Evolutionary conservation across 78 protist genomes (phyloP).

Genomic region (Speleostelium caveatum): DNA sequence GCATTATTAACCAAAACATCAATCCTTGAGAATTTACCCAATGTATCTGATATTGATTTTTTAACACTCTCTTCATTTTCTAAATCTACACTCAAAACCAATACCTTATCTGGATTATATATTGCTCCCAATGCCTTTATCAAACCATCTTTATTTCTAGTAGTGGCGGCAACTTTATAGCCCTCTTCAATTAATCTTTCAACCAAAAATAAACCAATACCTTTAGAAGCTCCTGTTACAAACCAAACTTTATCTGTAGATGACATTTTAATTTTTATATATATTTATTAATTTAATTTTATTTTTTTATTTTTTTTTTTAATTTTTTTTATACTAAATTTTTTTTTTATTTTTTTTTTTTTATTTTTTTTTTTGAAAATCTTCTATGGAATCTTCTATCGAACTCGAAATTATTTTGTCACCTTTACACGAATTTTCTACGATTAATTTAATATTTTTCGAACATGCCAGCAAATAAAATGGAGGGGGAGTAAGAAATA

Average conservation of each 20-base stretch:
- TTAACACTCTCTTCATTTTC: conserved; percentile 30
- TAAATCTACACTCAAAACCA: conserved; percentile 16
- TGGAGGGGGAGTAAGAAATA: too few relatives aligned
- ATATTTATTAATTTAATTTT: not conserved
- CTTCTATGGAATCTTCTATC: too few relatives aligned
- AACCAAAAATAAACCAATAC: conserved; percentile 14
- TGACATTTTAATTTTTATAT: not conserved
- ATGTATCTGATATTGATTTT: not conserved
- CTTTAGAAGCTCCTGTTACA: conserved; percentile 42
- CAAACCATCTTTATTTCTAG: not conserved
- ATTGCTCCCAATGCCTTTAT: not conserved
- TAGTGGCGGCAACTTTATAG: conserved; percentile 36
- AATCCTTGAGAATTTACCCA: conserved; percentile 7
- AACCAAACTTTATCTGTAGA: conserved; percentile 10
- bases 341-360: too few relatives aligned
- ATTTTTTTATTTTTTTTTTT: too few relatives aligned
- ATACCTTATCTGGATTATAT: not conserved
- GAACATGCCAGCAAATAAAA: too few relatives aligned
- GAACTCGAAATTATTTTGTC: too few relatives aligned
- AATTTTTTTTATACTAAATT: too few relatives aligned
- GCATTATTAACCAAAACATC: conserved; percentile 73
- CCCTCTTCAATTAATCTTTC: conserved; percentile 6
- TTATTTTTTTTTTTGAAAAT: too few relatives aligned
- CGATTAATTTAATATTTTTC: too few relatives aligned
- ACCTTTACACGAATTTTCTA: too few relatives aligned